These are phyloP conservation scores for Ceratobasidium sp. DNA, from an alignment of 1,284 basidiomycete genomes.

Conservation along the genomic window DNA sequence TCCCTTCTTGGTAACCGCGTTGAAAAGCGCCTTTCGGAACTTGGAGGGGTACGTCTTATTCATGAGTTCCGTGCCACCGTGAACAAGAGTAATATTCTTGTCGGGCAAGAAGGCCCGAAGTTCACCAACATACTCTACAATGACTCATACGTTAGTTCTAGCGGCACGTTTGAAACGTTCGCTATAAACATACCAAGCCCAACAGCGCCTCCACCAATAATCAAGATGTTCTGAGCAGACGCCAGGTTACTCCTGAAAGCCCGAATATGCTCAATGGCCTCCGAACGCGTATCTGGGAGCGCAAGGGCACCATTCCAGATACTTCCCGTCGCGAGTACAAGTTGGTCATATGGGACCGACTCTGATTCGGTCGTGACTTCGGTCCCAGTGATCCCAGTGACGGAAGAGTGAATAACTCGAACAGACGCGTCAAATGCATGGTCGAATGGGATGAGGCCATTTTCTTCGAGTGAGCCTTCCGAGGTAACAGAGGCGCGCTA, in stretches of 20 bases:
- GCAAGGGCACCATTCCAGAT: slow-evolving; percentile 63
- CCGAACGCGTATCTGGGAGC: slow-evolving; percentile 58
- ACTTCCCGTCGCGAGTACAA: slow-evolving; percentile 68
- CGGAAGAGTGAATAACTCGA: slow-evolving; percentile 44
- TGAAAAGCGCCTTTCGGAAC: slow-evolving; percentile 62
- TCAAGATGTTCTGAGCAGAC: slow-evolving; percentile 62
- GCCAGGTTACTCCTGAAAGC: slow-evolving; percentile 61
- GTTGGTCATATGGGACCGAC: slow-evolving; percentile 60
- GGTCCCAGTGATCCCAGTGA: slow-evolving; percentile 57
- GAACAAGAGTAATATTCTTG: slow-evolving; percentile 74
- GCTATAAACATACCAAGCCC: slow-evolving; percentile 66
- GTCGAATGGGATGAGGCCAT: slow-evolving; percentile 59
- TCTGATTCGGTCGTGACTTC: slow-evolving; percentile 60
- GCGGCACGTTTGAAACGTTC: slow-evolving; percentile 9
- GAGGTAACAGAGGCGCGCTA: slow-evolving; percentile 57
- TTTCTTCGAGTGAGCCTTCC: slow-evolving; percentile 56
- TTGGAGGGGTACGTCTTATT: slow-evolving; percentile 67
- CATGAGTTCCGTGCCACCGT: slow-evolving; percentile 63
- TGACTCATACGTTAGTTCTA: slow-evolving; percentile 25
- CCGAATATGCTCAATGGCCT: slow-evolving; percentile 57
- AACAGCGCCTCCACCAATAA: slow-evolving; percentile 72
- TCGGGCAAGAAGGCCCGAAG: slow-evolving; percentile 64
- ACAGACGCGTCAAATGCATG: slow-evolving; percentile 21
- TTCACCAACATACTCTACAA: slow-evolving; percentile 65
- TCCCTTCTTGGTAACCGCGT: slow-evolving; percentile 58